A percentile compares a stretch with the other conserved stretches of the same genome.
These are phyloP conservation scores for Castanopsis chinensis DNA, from an alignment of 306 rosid genomes.

Conservation along the genomic window DNA sequence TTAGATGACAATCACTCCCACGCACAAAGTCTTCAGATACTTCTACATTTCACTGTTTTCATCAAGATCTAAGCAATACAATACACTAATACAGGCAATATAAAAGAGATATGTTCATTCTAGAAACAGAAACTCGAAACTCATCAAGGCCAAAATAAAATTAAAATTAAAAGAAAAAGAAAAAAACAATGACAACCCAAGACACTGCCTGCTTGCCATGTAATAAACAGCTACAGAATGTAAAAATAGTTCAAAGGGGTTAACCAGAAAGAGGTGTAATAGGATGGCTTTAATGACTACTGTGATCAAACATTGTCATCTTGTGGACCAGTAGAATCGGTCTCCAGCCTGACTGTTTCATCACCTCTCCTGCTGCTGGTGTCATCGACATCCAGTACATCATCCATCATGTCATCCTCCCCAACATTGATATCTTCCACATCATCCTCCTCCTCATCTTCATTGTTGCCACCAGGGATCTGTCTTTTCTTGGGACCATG, in stretches of 20 bases:
- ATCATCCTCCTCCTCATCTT: slow-evolving; percentile 87
- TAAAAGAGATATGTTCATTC: background rate
- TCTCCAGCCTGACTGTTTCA: slow-evolving; percentile 58
- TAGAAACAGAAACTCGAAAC: background rate
- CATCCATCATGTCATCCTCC: slow-evolving; percentile 96
- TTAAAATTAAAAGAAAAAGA: background rate
- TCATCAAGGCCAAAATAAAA: background rate
- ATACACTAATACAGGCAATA: background rate
- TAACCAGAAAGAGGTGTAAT: background rate
- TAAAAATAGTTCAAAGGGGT: background rate
- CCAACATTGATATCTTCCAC: slow-evolving; percentile 86
- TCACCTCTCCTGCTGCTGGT: slow-evolving; percentile 63
- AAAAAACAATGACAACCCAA: background rate
- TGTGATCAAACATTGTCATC: slow-evolving; percentile 36
- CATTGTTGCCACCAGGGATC: slow-evolving; percentile 74
- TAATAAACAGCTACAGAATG: slow-evolving; percentile 20
- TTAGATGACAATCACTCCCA: background rate
- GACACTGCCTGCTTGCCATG: background rate
- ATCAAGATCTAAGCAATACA: background rate
- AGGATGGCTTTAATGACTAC: slow-evolving; percentile 23
- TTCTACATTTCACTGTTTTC: background rate
- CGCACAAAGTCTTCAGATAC: background rate
- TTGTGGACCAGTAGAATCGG: slow-evolving; percentile 28
- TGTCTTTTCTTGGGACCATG: slow-evolving; percentile 96
- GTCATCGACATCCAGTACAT: slow-evolving; percentile 71